phyloP scores from a whole-genome alignment of 805 yeast genomes.

The Yamadazyma phyllophila region DNA sequence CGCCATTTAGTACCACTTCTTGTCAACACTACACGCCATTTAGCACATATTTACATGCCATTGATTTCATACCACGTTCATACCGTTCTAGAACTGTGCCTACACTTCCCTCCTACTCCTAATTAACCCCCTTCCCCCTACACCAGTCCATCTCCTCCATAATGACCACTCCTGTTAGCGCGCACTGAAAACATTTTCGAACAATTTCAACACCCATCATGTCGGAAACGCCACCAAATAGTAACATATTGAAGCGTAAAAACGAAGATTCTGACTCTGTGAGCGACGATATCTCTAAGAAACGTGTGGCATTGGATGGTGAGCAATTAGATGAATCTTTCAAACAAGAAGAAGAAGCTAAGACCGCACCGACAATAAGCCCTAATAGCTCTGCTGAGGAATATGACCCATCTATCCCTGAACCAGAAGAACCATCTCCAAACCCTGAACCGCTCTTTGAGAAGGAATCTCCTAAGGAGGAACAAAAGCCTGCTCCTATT shows the following conservation, averaged over 20 bases:
- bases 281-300: conserved; percentile 51
- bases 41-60: no score
- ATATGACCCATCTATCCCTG: conserved; percentile 7
- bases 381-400: conserved; percentile 1
- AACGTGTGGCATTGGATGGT: conserved; percentile 63
- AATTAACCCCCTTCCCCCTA: neutral
- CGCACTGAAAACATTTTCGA: conserved; percentile 6
- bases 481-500: neutral
- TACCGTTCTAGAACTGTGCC: no score
- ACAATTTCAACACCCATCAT: neutral
- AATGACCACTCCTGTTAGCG: neutral
- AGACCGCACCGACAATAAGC: conserved; percentile 12
- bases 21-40: no score
- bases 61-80: no score
- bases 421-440: conserved; percentile 1
- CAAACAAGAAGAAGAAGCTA: conserved; percentile 11
- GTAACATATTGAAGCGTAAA: conserved; percentile 56
- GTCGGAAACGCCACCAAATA: conserved; percentile 7
- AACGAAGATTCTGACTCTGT: conserved; percentile 53
- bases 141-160: neutral
- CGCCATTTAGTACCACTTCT: no score
- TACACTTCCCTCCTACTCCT: no score
- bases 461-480: neutral
- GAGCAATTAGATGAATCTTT: conserved; percentile 9
- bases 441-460: neutral